Evolutionary conservation across 257 asterid genomes (phyloP), one percentile per base, ranked within the genome.

Genomic region (Primulina huaijiensis): DNA sequence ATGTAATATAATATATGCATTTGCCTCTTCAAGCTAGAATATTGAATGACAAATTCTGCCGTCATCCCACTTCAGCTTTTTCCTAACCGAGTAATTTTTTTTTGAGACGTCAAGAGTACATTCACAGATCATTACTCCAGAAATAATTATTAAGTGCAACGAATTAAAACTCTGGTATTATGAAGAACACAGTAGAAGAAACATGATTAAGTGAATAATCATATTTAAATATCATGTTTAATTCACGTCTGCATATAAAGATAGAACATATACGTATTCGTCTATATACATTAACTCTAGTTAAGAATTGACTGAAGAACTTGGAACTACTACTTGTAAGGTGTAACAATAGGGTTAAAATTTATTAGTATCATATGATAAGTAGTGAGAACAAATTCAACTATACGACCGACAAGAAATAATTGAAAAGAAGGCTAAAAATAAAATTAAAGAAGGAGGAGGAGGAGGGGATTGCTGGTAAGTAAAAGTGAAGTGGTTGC

Each of bases 401-500:
- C 71, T 38, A 59, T 38, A 59, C 67, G 72, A 61, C 75, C 66
- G 73, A 77, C 71, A 64, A 56, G 8, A 65, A 67, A 71, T 66
- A 66, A 71, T 53, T 11, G 62, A 60, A 69, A 71, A 35, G 52
- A 60, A 70, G 29, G 69, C 27, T 50, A 59, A 34, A 38, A 65
- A n/a, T 21, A 71, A 52, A 66, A 62, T n/a, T 64, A 16, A n/a
- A 71, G 66, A 23, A 37, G 64, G 43, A 60, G 74, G 52, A 56
- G 58, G 53, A 64, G 50, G 55, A 17, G 31, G 55, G 68, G 23
- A 66, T 27, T 67, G 81, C 65, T 43, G 72, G 80, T 71, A 62
- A 81, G 77, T 71, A 71, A 83, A 74, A 68, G 67, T 68, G 75
- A 71, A 74, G 88, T 86, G 77, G 91, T 86, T 86, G 87, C 74